These are phyloP conservation scores for Metschnikowia kunwiensis DNA, from an alignment of 805 yeast genomes.

Conservation along the genomic window DNA sequence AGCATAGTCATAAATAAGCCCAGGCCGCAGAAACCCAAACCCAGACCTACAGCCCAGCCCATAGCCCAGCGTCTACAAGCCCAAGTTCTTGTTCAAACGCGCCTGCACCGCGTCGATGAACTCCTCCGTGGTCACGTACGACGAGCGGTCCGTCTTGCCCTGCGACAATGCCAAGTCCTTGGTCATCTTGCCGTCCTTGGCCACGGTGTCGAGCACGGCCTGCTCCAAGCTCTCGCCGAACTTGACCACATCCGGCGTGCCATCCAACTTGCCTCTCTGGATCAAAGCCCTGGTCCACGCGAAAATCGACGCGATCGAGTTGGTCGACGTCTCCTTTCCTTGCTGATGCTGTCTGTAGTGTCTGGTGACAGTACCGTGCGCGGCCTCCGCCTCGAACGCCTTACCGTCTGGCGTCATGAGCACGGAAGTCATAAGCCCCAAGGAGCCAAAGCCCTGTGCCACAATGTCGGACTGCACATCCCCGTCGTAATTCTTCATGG, in stretches of 20 bases:
- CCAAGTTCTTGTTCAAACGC: constrained; percentile 39
- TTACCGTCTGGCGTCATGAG: constrained; percentile 82
- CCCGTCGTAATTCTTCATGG: constrained; percentile 82
- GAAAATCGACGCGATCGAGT: constrained; percentile 80
- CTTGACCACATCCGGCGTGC: constrained; percentile 64
- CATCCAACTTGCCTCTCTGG: constrained; percentile 76
- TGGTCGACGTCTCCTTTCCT: constrained; percentile 80
- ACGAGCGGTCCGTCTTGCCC: constrained; percentile 57
- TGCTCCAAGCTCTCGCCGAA: constrained; percentile 65
- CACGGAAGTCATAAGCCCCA: constrained; percentile 82
- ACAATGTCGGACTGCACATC: constrained; percentile 84
- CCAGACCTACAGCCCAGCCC: no score
- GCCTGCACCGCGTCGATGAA: constrained; percentile 75
- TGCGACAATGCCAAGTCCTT: constrained; percentile 76
- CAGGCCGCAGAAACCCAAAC: no score
- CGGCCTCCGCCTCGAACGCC: constrained; percentile 83
- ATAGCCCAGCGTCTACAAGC: no score
- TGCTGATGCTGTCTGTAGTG: constrained; percentile 79
- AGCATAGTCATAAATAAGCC: no score
- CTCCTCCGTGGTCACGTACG: constrained; percentile 71
- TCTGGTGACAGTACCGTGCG: constrained; percentile 86
- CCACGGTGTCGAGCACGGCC: constrained; percentile 70
- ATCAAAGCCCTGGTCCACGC: constrained; percentile 86
- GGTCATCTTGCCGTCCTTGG: constrained; percentile 73
- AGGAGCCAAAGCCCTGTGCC: constrained; percentile 83